Evolutionary conservation across 306 rosid species (phyloP).

Genomic region (Lupinus albus): DNA sequence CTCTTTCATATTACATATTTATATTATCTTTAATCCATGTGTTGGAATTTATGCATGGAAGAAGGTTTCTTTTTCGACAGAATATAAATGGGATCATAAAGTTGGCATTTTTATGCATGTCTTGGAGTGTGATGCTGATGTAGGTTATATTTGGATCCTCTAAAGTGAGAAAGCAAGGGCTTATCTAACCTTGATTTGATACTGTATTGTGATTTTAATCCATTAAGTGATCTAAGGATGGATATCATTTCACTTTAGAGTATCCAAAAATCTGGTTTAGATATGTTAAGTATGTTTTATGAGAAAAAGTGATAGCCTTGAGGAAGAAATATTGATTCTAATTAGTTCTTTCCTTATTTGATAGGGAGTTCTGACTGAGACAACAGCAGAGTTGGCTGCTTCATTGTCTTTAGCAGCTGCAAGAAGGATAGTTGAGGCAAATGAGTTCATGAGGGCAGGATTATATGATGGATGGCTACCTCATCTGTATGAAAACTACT

Average conservation of each 20-base stretch:
- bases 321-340: slow-evolving; percentile 18
- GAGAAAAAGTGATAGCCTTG: slow-evolving; percentile 22
- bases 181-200: too few relatives aligned
- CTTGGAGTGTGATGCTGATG: neutral
- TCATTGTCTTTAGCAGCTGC: slow-evolving; percentile 89
- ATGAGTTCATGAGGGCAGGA: slow-evolving; percentile 98
- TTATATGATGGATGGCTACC: slow-evolving; percentile 99
- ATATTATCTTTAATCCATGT: neutral
- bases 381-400: slow-evolving; percentile 97
- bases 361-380: slow-evolving; percentile 98
- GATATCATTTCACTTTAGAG: too few relatives aligned
- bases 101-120: neutral
- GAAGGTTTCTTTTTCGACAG: neutral
- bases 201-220: too few relatives aligned
- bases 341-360: slow-evolving; percentile 39
- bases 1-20: neutral
- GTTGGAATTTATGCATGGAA: slow-evolving; percentile 3
- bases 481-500: slow-evolving; percentile 60
- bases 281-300: neutral
- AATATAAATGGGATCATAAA: neutral
- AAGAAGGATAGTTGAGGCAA: slow-evolving; percentile 98
- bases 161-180: too few relatives aligned
- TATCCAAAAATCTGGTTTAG: neutral
- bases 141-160: neutral
- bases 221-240: too few relatives aligned